These are phyloP conservation scores for Phytophthora pistaciae DNA, from an alignment of 352 stramenopile species.

Conservation along the genomic window DNA sequence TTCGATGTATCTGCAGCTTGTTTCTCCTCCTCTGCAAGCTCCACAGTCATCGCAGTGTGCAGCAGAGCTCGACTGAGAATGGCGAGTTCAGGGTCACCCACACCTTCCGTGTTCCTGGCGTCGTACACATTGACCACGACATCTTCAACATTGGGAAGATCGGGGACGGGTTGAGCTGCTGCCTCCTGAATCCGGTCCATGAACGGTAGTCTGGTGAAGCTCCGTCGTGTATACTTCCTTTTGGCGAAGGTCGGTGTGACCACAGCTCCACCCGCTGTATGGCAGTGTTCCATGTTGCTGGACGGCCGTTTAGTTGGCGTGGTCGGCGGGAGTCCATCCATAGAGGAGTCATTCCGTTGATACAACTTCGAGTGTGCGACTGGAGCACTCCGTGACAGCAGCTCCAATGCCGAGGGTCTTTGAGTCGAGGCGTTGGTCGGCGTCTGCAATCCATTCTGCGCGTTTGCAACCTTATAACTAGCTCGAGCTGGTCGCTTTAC, in stretches of 20 bases:
- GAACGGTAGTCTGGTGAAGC: constrained; percentile 39
- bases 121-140: constrained; percentile 50
- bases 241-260: constrained; percentile 44
- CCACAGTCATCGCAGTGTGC: constrained; percentile 52
- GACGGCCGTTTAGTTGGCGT: constrained; percentile 43
- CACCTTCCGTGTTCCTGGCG: constrained; percentile 31
- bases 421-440: constrained; percentile 35
- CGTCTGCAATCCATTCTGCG: constrained; percentile 20
- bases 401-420: constrained; percentile 47
- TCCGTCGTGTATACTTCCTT: constrained; percentile 52
- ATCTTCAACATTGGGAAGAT: constrained; percentile 47
- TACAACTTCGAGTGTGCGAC: constrained; percentile 27
- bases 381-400: constrained; percentile 69
- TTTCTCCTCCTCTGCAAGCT: constrained; percentile 37
- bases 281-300: constrained; percentile 27
- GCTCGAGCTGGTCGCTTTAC: constrained; percentile 20
- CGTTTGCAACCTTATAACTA: not conserved
- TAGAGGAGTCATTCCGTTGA: constrained; percentile 7
- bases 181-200: constrained; percentile 49
- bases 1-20: not conserved
- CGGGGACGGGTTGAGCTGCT: not conserved
- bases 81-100: constrained; percentile 41
- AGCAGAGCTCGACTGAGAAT: constrained; percentile 69
- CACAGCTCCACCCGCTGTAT: constrained; percentile 21
- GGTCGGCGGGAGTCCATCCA: constrained; percentile 16